Base-by-base conservation (phyloP, 1,284 basidiomycete genomes). In the Papiliotrema nemorosa region DNA sequence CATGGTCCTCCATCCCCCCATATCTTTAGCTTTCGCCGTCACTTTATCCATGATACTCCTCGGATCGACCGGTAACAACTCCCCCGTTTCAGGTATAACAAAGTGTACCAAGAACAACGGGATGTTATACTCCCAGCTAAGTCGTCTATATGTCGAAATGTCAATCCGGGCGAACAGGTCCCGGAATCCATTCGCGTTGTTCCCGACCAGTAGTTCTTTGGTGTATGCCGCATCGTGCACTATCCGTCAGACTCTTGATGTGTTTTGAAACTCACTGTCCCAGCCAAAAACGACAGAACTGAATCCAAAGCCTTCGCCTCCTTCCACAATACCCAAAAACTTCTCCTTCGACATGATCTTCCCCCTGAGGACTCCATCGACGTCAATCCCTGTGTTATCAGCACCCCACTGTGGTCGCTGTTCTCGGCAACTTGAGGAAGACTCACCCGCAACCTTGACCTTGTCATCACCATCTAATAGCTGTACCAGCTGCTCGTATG, bases 281-380 rank as follows among this genome's bases (percentile, higher is more conserved):
- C 72, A 75, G 2, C 76, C 77, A 39, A 74, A 96, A 44, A 93
- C 82, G 46, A 94, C 89, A 58, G 86, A 88, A 74, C 89, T 92
- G 77, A 94, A 96, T 3, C 89, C 89, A 70, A 94, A 93, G 0
- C 90, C 88, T 51, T 86, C 82, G 3, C 84, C 82, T n/a, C n/a
- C n/a, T 52, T 85, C 83, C 14, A 81, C 87, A 0, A 88, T 85
- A 43, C 84, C 86, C 26, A 97, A 69, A 68, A 97, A 96, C 76
- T 97, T 97, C 48, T 85, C 80, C 75, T 89, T 96, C 25, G 87
- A 88, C 87, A 96, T 91, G 72, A 87, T 87, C 76, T 97, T 97
- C 41, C 93, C 93, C 42, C 93, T 81, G 14, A 97, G 79, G n/a
- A 97, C 84, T 33, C 94, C 94, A 73, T 97, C 94, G 40, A 93